Conservation (phyloP, 1,284 basidiomycete genomes). For the Cutaneotrichosporon cutaneum region DNA sequence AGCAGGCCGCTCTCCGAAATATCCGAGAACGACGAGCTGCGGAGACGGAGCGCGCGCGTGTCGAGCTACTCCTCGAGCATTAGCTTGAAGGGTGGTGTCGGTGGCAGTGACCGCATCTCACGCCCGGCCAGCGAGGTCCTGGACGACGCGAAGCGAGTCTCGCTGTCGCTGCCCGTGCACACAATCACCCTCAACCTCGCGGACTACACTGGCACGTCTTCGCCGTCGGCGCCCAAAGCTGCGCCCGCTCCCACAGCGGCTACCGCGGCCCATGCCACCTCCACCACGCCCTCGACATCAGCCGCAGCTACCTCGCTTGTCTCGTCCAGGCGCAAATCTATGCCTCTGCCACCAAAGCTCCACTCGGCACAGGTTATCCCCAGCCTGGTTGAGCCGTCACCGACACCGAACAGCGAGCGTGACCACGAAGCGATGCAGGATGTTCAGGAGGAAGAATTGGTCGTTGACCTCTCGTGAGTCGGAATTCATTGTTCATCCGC, state of each 20-base stretch:
- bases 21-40: constrained; percentile 26
- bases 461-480: constrained; percentile 22
- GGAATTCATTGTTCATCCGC: neutral
- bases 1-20: constrained; percentile 26
- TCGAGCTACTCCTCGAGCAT: constrained; percentile 24
- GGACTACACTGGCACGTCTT: constrained; percentile 34
- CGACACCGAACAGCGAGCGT: neutral
- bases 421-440: neutral
- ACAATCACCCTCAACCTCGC: constrained; percentile 48
- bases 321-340: constrained; percentile 11
- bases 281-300: neutral
- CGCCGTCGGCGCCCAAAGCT: constrained; percentile 12
- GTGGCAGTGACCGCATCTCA: constrained; percentile 16
- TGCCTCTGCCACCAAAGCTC: neutral
- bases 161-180: constrained; percentile 30
- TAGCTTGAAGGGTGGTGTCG: constrained; percentile 20
- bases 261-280: constrained; percentile 3
- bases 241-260: constrained; percentile 9
- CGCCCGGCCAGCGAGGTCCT: constrained; percentile 36
- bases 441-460: neutral
- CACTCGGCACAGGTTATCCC: neutral
- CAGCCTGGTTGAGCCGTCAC: neutral
- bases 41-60: constrained; percentile 20
- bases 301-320: neutral
- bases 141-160: constrained; percentile 32